These are phyloP conservation scores for Euphorbia peplus DNA, from an alignment of 345 rosid genomes.

Conservation along the genomic window DNA sequence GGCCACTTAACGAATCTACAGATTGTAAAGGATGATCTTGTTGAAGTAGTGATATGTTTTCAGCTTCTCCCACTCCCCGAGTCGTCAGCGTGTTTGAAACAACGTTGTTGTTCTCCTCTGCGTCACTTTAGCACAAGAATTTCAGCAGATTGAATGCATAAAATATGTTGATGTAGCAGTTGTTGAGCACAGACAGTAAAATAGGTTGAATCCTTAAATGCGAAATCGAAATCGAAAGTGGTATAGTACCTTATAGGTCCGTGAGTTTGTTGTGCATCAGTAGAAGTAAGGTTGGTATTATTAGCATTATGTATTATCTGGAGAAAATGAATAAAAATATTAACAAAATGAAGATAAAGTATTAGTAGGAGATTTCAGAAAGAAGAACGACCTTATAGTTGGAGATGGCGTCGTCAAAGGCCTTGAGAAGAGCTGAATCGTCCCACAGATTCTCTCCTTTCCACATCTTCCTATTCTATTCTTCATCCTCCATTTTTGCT, in stretches of 20 bases:
- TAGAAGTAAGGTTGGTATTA: conserved; percentile 16
- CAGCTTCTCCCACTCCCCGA: conserved; percentile 7
- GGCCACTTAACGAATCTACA: conserved; percentile 22
- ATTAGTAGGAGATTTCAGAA: background rate
- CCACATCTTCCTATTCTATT: no score
- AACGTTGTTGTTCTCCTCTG: conserved; percentile 19
- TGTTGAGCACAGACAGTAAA: background rate
- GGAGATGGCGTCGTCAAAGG: conserved; percentile 61
- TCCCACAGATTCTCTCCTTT: conserved; percentile 57
- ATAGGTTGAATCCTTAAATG: no score
- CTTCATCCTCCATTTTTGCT: no score
- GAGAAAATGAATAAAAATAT: background rate
- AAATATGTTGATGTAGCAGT: background rate
- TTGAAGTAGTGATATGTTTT: conserved; percentile 18
- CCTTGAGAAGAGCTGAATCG: conserved; percentile 55
- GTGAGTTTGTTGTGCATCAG: conserved; percentile 16
- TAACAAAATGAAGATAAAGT: background rate
- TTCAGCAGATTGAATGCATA: background rate
- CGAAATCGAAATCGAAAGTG: no score
- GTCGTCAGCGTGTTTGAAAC: conserved; percentile 16
- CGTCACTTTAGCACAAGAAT: conserved; percentile 23
- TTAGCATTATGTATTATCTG: conserved; percentile 47
- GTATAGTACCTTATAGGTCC: conserved; percentile 21
- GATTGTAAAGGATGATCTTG: conserved; percentile 21
- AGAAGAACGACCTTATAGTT: conserved; percentile 41